These are phyloP conservation scores for Hortiboletus campestris DNA, from an alignment of 768 basidiomycete species.

Conservation along the genomic window DNA sequence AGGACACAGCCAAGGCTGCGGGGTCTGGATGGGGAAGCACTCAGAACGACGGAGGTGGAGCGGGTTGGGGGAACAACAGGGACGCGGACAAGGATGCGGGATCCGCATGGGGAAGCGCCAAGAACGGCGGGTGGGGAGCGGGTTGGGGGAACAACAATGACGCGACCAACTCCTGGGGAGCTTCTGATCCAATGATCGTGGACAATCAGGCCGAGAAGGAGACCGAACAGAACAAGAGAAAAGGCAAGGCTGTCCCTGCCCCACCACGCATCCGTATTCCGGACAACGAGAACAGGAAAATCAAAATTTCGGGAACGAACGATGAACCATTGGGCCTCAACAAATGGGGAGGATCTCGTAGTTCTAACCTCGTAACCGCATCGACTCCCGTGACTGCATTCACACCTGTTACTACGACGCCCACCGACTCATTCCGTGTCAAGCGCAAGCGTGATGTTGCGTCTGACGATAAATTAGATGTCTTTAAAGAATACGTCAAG, in stretches of 20 bases:
- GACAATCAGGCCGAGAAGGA: constrained; percentile 3
- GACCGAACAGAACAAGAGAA: constrained; percentile 5
- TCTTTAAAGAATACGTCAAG: constrained; percentile 32
- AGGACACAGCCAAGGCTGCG: neutral
- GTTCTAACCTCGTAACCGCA: neutral
- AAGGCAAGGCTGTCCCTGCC: constrained; percentile 10
- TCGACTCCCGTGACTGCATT: constrained; percentile 8
- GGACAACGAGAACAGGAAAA: constrained; percentile 10
- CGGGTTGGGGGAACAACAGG: neutral
- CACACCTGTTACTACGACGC: constrained; percentile 13
- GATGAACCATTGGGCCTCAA: constrained; percentile 13
- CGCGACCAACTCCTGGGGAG: neutral
- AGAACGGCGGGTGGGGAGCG: constrained; percentile 2
- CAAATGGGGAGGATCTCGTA: constrained; percentile 15
- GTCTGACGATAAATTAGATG: constrained; percentile 22
- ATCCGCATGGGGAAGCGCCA: neutral
- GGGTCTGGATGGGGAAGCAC: neutral
- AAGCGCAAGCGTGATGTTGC: constrained; percentile 28
- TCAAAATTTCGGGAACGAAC: constrained; percentile 26
- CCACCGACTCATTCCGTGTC: constrained; percentile 14
- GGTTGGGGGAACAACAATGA: constrained; percentile 5
- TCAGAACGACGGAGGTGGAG: neutral
- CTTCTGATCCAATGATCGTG: constrained; percentile 9
- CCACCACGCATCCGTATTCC: constrained; percentile 29
- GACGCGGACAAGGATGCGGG: neutral